A percentile compares a stretch with the other conserved stretches of the same genome.
phyloP scores from a whole-genome alignment of 164 flowering plant genomes.

The Aristolochia contorta region DNA sequence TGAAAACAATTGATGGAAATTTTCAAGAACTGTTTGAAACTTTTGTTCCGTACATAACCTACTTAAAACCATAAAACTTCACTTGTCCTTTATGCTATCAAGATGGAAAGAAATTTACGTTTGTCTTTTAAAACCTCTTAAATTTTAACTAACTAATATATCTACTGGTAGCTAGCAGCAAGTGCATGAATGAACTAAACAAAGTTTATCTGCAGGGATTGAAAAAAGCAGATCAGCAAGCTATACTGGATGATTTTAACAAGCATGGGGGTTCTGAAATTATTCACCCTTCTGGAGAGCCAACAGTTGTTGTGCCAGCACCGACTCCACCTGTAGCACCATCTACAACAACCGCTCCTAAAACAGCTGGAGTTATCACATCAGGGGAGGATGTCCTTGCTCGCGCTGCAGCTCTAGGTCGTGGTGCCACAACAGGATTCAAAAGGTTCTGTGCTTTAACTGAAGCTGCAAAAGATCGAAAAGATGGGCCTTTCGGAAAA shows the following conservation, averaged over 20 bases:
- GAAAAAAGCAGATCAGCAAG: slow-evolving; percentile 83
- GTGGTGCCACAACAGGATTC: slow-evolving; percentile 66
- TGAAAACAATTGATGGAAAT: too few relatives aligned
- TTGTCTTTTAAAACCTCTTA: too few relatives aligned
- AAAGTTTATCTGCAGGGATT: slow-evolving; percentile 51
- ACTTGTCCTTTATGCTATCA: too few relatives aligned
- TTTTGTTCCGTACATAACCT: too few relatives aligned
- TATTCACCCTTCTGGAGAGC: slow-evolving; percentile 36
- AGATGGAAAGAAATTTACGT: too few relatives aligned
- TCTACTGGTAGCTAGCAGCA: too few relatives aligned
- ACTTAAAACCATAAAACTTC: too few relatives aligned
- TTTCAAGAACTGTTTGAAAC: too few relatives aligned
- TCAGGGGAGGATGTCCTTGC: slow-evolving; percentile 86
- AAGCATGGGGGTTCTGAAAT: slow-evolving; percentile 56
- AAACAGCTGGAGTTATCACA: slow-evolving; percentile 23
- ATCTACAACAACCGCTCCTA: slow-evolving; percentile 22
- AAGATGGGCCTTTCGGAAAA: slow-evolving; percentile 86
- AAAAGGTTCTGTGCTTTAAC: slow-evolving; percentile 80
- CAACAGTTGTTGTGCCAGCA: slow-evolving; percentile 22
- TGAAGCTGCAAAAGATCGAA: slow-evolving; percentile 86
- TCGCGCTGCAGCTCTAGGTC: slow-evolving; percentile 94
- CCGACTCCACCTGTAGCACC: slow-evolving; percentile 24
- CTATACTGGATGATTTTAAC: slow-evolving; percentile 84
- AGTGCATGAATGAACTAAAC: too few relatives aligned
- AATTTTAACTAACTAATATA: too few relatives aligned